Evolutionary conservation across 1,139 yeast species (phyloP), one percentile per base, ranked within the genome.

Genomic region (Scheffersomyces segobiensis): DNA sequence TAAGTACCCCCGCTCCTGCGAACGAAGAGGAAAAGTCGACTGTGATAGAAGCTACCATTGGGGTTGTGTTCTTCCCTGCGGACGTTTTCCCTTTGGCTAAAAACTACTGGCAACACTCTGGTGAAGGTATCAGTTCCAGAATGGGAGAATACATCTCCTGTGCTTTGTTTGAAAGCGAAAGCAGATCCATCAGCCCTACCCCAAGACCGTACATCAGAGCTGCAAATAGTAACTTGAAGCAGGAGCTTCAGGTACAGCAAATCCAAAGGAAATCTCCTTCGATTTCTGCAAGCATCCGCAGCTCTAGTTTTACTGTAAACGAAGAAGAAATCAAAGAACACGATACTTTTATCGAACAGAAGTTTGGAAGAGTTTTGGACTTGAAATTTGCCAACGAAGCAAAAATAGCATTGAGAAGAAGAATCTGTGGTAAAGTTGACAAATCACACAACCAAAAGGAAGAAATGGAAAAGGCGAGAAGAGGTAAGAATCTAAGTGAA

Each of bases 31-130:
- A 89, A 63, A 80, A 77, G 57, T 81, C 86, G 1, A 83, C 82
- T 59, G 79, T 86, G 59, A 77, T 85, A 22, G 93, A 87, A 61
- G 85, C 93, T 7, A 83, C 83, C 55, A 83, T 93, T 58, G 90
- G 95, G 0, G 90, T 87, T 42, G 91, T 92, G 2, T 89, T 95
- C 65, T 88, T 89, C 66, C 91, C 91, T 0, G 77, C 80, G 2
- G 69, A 75, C 2, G 85, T 83, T 55, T 86, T 79, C 63, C 73
- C 84, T 1, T 71, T 89, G 5, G 95, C 96, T 46, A 93, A 92
- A 70, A 87, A 86, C 65, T 95, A 91, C 74, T 95, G 99, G 99
- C 98, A 93, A 71, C 98, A 93, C 68, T 81, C 97, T 0, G 99
- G 99, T 46, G 98, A 95, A 72, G 97, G 97, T 14, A 85, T 95